A percentile compares a stretch with the other conserved stretches of the same genome.
phyloP scores from a whole-genome alignment of 2,329 filamentous ascomycete genomes.

The Dactylellina drechsleri region DNA sequence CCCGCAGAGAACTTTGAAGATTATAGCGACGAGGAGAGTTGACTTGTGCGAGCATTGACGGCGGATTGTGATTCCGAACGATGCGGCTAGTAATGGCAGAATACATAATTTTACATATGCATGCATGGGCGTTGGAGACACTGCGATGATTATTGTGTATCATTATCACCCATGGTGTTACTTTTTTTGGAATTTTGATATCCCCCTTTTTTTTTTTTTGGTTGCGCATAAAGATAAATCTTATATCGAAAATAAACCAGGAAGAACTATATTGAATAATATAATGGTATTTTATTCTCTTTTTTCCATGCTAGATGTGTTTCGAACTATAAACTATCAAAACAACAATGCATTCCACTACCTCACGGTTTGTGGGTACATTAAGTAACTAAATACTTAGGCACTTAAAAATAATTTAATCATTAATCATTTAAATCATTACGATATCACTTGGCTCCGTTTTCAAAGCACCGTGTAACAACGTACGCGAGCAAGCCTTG shows the following conservation, averaged over 20 bases:
- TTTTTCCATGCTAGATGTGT: too few relatives aligned
- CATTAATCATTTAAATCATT: conserved; percentile 20
- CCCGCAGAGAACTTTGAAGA: conserved; percentile 38
- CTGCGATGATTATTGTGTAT: conserved; percentile 24
- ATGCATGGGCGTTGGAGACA: conserved; percentile 45
- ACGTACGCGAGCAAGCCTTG: background rate
- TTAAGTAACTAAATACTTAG: too few relatives aligned
- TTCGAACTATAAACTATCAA: too few relatives aligned
- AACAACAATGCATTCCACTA: too few relatives aligned
- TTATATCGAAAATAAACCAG: too few relatives aligned
- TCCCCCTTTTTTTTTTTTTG: background rate
- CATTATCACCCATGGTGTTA: conserved; percentile 36
- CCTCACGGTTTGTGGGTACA: too few relatives aligned
- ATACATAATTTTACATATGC: conserved; percentile 25
- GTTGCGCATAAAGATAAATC: background rate
- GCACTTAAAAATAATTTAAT: background rate
- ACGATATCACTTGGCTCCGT: background rate
- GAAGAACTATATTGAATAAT: too few relatives aligned
- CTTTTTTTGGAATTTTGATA: conserved; percentile 5
- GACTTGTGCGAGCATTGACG: conserved; percentile 46
- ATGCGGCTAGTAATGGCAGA: conserved; percentile 21
- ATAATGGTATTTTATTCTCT: too few relatives aligned
- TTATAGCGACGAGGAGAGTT: conserved; percentile 48
- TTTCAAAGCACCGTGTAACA: background rate
- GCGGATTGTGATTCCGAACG: conserved; percentile 34